Conservation (phyloP, 331 rosid genomes). For the Saraca asoca region DNA sequence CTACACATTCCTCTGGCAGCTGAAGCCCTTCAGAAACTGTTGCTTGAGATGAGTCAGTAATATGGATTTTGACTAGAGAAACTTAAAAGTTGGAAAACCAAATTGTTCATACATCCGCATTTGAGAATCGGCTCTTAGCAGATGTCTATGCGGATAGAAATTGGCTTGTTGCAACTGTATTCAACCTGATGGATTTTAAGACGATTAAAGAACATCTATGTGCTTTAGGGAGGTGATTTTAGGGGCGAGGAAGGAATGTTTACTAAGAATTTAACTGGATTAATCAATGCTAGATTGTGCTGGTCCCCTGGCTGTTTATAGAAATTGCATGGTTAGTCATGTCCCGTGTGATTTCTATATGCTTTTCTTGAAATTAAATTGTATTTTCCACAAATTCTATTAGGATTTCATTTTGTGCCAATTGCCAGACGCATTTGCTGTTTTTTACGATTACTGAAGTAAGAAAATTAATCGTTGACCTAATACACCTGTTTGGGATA, state of each 20-base stretch:
- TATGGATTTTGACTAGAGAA: conserved; percentile 25
- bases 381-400: no score
- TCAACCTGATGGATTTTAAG: neutral
- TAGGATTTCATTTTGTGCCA: no score
- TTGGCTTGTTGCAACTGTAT: neutral
- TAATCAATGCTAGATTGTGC: neutral
- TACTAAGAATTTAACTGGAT: neutral
- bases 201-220: neutral
- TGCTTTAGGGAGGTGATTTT: neutral
- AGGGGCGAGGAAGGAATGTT: neutral
- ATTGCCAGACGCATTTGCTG: no score
- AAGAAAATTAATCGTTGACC: no score
- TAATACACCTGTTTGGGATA: no score
- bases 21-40: conserved; percentile 79
- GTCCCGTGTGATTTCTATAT: no score
- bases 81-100: neutral
- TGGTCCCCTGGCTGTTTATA: neutral
- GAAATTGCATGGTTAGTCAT: no score
- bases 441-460: no score
- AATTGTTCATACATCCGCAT: conserved; percentile 8
- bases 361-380: no score
- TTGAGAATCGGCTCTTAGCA: neutral
- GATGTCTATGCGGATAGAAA: neutral
- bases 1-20: conserved; percentile 67
- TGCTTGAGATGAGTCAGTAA: conserved; percentile 52